Evolutionary conservation across 2,329 filamentous ascomycete species (phyloP), one percentile per base, ranked within the genome.

Genomic region (Allantophomopsis lycopodina): DNA sequence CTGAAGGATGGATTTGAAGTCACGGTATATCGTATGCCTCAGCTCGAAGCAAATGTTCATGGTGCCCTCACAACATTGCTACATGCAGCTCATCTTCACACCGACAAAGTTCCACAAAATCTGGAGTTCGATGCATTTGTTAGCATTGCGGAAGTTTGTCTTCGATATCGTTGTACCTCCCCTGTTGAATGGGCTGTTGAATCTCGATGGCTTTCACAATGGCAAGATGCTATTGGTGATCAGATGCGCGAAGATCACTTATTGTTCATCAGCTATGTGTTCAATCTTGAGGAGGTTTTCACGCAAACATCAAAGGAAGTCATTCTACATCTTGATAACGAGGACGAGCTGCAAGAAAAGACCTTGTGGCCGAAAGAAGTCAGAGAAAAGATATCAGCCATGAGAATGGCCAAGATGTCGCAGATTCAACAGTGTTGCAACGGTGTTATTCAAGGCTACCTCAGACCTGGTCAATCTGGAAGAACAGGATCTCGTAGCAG

Each of bases 11-110:
- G 64, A 1, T 56, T 58, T 6, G 60, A 64, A 44, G 62, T 62
- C 2, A 63, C 55, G 44, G 47, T 72, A 1, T 72, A 69, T 44
- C 62, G 64, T 10, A 72, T 73, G 69, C 66, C 68, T 2, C 68
- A 72, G 46, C 49, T 59, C 20, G 68, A 72, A 45, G 44, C 59
- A 5, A 68, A 71, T 39, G 53, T 49, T 2, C 41, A 63, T 2
- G 49, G 55, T 2, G 57, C 63, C 1, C 49, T 73, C 10, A 62
- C 65, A 42, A 64, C 65, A 2, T 45, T 73, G 1, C 53, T 73
- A 2, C 61, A 71, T 41, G 70, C 69, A 2, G 68, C 68, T 1
- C 68, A 72, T 45, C 60, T 66, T 56, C 68, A 69, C 41, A 61
- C 60, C 35, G 56, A 64, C 6, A 54, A 58, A 39, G 54, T 73